A percentile compares a stretch with the other conserved stretches of the same genome.
Conservation (phyloP, 176 grass and related monocot species). For the Elaeis guineensis region DNA sequence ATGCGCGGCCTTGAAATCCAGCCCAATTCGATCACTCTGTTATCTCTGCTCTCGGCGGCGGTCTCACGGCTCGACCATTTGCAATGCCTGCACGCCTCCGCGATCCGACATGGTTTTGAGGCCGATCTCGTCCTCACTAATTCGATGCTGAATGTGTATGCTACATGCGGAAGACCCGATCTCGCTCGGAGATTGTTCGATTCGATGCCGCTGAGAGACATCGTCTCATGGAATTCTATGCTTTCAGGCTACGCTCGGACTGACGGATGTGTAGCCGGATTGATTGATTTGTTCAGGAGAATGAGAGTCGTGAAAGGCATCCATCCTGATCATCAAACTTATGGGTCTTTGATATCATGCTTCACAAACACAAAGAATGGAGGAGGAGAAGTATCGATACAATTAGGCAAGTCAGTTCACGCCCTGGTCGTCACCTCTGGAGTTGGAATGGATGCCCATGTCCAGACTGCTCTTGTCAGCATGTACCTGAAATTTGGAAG, state of each 20-base stretch:
- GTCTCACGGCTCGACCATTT: neutral
- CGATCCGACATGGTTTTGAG: neutral
- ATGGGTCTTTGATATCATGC: constrained; percentile 13
- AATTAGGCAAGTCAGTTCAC: constrained; percentile 1
- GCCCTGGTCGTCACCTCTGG: neutral
- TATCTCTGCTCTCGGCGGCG: constrained; percentile 2
- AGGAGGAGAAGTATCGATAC: neutral
- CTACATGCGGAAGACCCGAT: neutral
- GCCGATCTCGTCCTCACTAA: constrained; percentile 15
- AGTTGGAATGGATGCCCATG: neutral
- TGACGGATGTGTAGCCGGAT: neutral
- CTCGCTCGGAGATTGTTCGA: constrained; percentile 16
- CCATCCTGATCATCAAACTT: constrained; percentile 6
- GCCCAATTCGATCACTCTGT: constrained; percentile 21
- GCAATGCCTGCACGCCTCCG: constrained; percentile 16
- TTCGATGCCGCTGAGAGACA: constrained; percentile 13
- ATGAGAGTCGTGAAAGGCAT: constrained; percentile 17
- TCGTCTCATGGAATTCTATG: constrained; percentile 21
- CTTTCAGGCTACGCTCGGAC: constrained; percentile 5
- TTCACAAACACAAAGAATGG: neutral
- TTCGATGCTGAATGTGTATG: constrained; percentile 10
- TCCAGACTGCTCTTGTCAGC: constrained; percentile 9
- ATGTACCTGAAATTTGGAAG: constrained; percentile 16
- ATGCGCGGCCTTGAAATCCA: constrained; percentile 9
- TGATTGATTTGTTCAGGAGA: neutral